Evolutionary conservation across 805 yeast genomes (phyloP).

Genomic region (Candida alai): DNA sequence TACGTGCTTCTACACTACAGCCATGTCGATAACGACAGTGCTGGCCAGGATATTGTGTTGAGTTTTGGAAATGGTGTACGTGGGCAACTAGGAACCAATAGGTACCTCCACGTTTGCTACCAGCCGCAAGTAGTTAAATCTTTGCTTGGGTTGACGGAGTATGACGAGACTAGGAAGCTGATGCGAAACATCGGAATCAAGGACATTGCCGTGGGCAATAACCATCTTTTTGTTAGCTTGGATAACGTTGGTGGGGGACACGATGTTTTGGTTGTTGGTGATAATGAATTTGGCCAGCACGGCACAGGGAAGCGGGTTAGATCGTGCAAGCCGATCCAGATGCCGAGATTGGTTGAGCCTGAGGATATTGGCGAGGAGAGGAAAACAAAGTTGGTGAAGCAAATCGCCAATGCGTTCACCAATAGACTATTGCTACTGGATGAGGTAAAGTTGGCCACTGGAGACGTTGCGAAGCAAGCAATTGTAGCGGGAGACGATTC

Average conservation of each 20-base stretch:
- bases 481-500: slow-evolving; percentile 59
- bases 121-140: slow-evolving; percentile 59
- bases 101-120: slow-evolving; percentile 68
- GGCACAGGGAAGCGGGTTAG: slow-evolving; percentile 77
- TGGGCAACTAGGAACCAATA: slow-evolving; percentile 83
- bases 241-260: slow-evolving; percentile 40
- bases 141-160: slow-evolving; percentile 49
- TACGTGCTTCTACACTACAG: slow-evolving; percentile 25
- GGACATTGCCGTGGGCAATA: slow-evolving; percentile 57
- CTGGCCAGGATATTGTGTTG: slow-evolving; percentile 29
- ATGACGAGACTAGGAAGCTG: slow-evolving; percentile 41
- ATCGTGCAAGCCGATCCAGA: slow-evolving; percentile 46
- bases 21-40: slow-evolving; percentile 5
- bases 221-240: slow-evolving; percentile 61
- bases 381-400: slow-evolving; percentile 15
- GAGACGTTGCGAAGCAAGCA: slow-evolving; percentile 43
- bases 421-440: slow-evolving; percentile 46
- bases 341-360: slow-evolving; percentile 63
- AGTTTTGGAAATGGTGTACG: slow-evolving; percentile 81
- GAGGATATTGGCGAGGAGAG: slow-evolving; percentile 17
- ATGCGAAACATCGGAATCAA: slow-evolving; percentile 46
- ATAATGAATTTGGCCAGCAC: slow-evolving; percentile 75
- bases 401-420: slow-evolving; percentile 27
- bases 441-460: slow-evolving; percentile 13
- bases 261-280: slow-evolving; percentile 80